Base-by-base conservation (phyloP, 2,329 filamentous ascomycete species). In the Fusarium xyrophilum region DNA sequence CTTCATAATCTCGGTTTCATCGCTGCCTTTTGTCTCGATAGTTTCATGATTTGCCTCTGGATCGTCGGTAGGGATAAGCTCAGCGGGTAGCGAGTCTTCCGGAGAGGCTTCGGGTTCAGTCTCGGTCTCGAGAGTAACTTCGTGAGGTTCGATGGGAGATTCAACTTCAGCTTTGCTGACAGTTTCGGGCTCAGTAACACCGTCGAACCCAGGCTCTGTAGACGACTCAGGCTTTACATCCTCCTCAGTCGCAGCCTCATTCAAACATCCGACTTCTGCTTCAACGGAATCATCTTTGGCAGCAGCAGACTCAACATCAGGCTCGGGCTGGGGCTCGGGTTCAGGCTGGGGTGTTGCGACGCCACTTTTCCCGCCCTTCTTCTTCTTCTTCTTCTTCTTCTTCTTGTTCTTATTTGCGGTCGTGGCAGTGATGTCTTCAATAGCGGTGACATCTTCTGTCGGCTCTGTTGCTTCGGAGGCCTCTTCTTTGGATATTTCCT, bases 381-480 rank as follows among this genome's bases (percentile, higher is more conserved):
- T 69, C 54, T 63, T 61, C n/a, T 53, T 56, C 56, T 54, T 69
- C 54, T 63, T 61, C n/a, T 42, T 56, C 39, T 55, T 68, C 52
- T 44, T 71, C 52, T 25, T 65, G 23, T 43, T 42, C 39, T 65
- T 61, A 33, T 52, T 67, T 40, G 60, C 23, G 23, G 48, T 13
- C 30, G 35, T 27, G 33, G 28, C 23, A 32, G 36, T 40, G 13
- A 46, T n/a, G 30, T 55, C 60, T 13, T 36, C 33, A 17, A 32
- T n/a, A 53, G 32, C 36, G 12, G 40, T 51, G 28, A 53, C 39
- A 19, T 54, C 56, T 39, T 69, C 69, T 28, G 43, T 32, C 38
- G 42, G 46, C 15, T 35, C 46, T 38, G n/a, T 32, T 14, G 52
- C 51, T 9, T 50, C 36, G 11, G 56, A 27, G n/a, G 62, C 33